A percentile compares a stretch with the other conserved stretches of the same genome.
Evolutionary conservation across 169 alveolate species (phyloP).

Genomic region (Plasmodium fragile): DNA sequence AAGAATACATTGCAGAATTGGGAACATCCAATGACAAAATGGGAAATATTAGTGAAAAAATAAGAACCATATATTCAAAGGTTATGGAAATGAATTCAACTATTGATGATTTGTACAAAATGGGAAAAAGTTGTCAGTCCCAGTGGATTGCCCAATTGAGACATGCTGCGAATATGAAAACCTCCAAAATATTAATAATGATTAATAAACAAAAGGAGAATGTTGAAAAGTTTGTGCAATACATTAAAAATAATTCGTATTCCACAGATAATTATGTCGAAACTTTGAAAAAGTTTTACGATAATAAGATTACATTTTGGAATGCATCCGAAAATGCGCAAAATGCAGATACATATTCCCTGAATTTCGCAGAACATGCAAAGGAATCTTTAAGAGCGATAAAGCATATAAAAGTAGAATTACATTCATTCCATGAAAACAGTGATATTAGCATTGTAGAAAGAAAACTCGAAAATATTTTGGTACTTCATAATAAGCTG

Average conservation of each 20-base stretch:
- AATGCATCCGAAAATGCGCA: not conserved
- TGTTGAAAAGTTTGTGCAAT: not conserved
- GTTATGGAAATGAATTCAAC: not conserved
- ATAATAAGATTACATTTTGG: conserved; percentile 1
- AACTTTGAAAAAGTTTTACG: not conserved
- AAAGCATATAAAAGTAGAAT: not conserved
- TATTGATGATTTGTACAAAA: conserved; percentile 1
- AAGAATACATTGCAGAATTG: not conserved
- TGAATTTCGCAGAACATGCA: not conserved
- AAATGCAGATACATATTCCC: not conserved
- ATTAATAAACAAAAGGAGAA: conserved; percentile 19
- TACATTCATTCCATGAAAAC: not conserved
- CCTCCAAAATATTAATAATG: not conserved
- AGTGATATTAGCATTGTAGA: not conserved
- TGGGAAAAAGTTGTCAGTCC: conserved; percentile 15
- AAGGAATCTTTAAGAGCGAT: not conserved
- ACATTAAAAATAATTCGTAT: not conserved
- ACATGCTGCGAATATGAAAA: not conserved
- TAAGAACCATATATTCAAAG: not conserved
- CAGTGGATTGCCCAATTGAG: conserved; percentile 1
- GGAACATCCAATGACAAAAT: not conserved
- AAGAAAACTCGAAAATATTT: not conserved
- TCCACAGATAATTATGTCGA: not conserved
- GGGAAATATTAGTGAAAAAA: not conserved
- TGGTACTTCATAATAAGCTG: not conserved